A percentile compares a stretch with the other conserved stretches of the same genome.
Conservation (phyloP, 805 yeast genomes). For the Schwanniomyces vanrijiae region DNA sequence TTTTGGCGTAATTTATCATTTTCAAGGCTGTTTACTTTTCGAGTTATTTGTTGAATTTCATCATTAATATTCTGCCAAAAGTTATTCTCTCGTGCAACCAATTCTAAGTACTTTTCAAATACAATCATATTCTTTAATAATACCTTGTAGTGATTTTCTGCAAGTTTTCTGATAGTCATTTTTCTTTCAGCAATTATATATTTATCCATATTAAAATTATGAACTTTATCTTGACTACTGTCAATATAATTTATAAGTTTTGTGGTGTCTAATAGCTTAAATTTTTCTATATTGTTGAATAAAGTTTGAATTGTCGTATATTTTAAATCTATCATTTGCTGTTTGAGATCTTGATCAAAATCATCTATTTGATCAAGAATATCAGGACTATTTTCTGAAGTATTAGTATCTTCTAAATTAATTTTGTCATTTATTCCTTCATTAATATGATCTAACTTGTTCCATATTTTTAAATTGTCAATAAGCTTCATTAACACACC, state of each 20-base stretch:
- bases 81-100: slow-evolving; percentile 21
- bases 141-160: slow-evolving; percentile 18
- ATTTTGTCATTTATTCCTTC: background rate
- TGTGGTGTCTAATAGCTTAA: slow-evolving; percentile 22
- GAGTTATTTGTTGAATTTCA: slow-evolving; percentile 9
- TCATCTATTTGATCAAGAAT: background rate
- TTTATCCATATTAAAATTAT: slow-evolving; percentile 13
- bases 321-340: slow-evolving; percentile 21
- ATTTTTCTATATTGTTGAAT: slow-evolving; percentile 17
- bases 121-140: slow-evolving; percentile 29
- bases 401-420: background rate
- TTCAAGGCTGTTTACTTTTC: slow-evolving; percentile 6
- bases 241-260: slow-evolving; percentile 16
- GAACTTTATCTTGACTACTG: slow-evolving; percentile 14
- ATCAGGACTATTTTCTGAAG: background rate
- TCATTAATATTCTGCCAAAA: slow-evolving; percentile 27
- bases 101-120: slow-evolving; percentile 23
- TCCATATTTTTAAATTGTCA: slow-evolving; percentile 18
- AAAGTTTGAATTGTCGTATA: slow-evolving; percentile 20
- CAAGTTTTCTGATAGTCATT: slow-evolving; percentile 12
- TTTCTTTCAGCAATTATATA: slow-evolving; percentile 6
- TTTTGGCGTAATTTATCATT: background rate
- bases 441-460: slow-evolving; percentile 5
- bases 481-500: slow-evolving; percentile 15
- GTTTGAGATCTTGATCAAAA: slow-evolving; percentile 10